Base-by-base conservation (phyloP, 2,329 filamentous ascomycete species). In the Sarocladiaceae sp. region DNA sequence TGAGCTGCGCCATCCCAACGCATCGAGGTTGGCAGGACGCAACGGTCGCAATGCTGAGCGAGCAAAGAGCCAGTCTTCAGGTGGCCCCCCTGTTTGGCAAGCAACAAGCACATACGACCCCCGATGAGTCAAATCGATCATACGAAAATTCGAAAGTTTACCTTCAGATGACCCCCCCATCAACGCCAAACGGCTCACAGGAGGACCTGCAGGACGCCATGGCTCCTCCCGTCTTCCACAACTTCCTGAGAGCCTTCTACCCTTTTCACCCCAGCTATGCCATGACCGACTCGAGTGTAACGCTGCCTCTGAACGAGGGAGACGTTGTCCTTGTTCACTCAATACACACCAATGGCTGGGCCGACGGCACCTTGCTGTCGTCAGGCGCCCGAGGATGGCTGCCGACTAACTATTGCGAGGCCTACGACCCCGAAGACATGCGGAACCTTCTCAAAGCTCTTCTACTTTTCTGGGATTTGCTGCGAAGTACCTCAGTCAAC, bases 291-390 rank as follows among this genome's bases (percentile, higher is more conserved):
- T 87, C 88, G 11, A 94, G 90, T 10, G 88, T 97, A 52, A 97
- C 93, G 11, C 76, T 97, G 11, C 88, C 91, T 20, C 79, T 99
- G 53, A 88, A 89, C 59, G 87, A 94, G 64, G 94, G 94, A 54
- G 94, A 99, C 63, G 83, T 99, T 47, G 87, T 99, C 51, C 73
- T 99, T 53, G 88, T 99, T 20, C 94, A 99, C 69, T 97, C 94
- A 3, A 89, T 97, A 59, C 94, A 99, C 69, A 94, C 90, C 55
- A 99, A 97, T 72, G 94, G 94, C 60, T 99, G 94, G 94, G 94
- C 94, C 28, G 94, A 99, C 67, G 94, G 94, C 50, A 99, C 94
- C 1, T 76, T 97, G 36, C 73, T 99, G 55, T 80, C 87, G 22
- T 90, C 91, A 2, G 93, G 93, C 23, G 87, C 88, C 49, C 82